Evolutionary conservation across 140 eudicot species (phyloP).

Genomic region (Stevia rebaudiana): DNA sequence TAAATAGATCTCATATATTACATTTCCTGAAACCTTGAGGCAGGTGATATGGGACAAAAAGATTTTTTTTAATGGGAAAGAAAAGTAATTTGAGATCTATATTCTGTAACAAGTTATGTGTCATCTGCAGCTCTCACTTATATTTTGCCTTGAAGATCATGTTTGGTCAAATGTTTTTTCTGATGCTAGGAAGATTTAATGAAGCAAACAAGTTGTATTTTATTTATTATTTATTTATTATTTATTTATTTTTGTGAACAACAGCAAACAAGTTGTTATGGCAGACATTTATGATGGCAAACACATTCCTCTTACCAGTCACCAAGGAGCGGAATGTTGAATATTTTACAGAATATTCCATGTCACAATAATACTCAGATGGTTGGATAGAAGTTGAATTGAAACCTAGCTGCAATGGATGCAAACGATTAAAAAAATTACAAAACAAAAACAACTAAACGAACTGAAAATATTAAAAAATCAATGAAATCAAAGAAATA

Average conservation of each 20-base stretch:
- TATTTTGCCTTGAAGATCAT: slow-evolving; percentile 2
- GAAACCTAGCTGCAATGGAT: slow-evolving; percentile 50
- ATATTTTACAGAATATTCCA: slow-evolving; percentile 90
- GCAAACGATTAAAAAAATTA: slow-evolving; percentile 7
- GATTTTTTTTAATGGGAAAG: not conserved
- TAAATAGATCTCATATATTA: slow-evolving; percentile 2
- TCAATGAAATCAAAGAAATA: slow-evolving; percentile 10
- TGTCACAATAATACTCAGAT: slow-evolving; percentile 71
- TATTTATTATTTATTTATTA: too few species aligned
- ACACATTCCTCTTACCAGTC: slow-evolving; percentile 44
- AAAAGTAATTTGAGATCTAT: slow-evolving; percentile 2
- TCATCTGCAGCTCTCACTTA: slow-evolving; percentile 9
- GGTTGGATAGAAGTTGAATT: slow-evolving; percentile 35
- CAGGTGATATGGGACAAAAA: slow-evolving; percentile 8
- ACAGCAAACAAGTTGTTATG: slow-evolving; percentile 20
- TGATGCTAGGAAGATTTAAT: slow-evolving; percentile 16
- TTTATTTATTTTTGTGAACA: too few species aligned
- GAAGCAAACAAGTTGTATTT: slow-evolving; percentile 20
- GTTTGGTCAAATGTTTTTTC: slow-evolving; percentile 5
- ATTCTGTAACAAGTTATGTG: slow-evolving; percentile 12
- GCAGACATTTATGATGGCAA: slow-evolving; percentile 19
- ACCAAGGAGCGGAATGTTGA: slow-evolving; percentile 72
- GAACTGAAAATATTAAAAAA: slow-evolving; percentile 8
- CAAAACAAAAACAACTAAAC: not conserved
- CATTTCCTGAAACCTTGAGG: slow-evolving; percentile 14